Evolutionary conservation across 441 rosid genomes (phyloP).

Genomic region (Flueggea neowawraea): DNA sequence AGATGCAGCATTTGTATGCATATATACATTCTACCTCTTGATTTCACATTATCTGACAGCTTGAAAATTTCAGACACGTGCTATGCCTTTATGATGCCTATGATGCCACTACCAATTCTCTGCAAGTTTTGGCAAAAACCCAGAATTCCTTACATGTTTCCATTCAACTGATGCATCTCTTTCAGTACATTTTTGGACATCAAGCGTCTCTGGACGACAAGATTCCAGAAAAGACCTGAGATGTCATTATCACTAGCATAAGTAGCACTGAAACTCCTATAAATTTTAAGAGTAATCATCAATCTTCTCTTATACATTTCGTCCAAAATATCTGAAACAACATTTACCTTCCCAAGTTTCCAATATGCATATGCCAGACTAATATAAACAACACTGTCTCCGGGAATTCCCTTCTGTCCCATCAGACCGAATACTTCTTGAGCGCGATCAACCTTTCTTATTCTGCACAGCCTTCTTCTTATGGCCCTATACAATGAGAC

Average conservation of each 20-base stretch:
- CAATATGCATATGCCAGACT: constrained; percentile 74
- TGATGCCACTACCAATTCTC: too few species aligned
- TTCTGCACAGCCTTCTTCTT: constrained; percentile 81
- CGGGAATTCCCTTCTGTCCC: constrained; percentile 63
- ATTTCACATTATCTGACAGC: too few species aligned
- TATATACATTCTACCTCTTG: too few species aligned
- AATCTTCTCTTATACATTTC: constrained; percentile 75
- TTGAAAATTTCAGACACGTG: too few species aligned
- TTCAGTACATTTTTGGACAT: constrained; percentile 60
- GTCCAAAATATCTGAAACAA: constrained; percentile 54
- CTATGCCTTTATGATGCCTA: too few species aligned
- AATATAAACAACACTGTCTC: constrained; percentile 68
- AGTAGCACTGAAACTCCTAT: constrained; percentile 58
- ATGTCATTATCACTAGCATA: constrained; percentile 43
- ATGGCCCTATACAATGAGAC: constrained; percentile 77
- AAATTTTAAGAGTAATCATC: constrained; percentile 67
- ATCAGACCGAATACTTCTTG: constrained; percentile 46
- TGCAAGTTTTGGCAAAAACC: background rate
- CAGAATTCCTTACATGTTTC: background rate
- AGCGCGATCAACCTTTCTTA: constrained; percentile 57
- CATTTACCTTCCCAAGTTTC: constrained; percentile 61
- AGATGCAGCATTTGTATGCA: too few species aligned
- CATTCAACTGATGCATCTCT: constrained; percentile 38
- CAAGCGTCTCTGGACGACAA: constrained; percentile 54
- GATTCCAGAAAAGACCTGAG: constrained; percentile 70